phyloP scores from a whole-genome alignment of 805 yeast genomes.

The Metschnikowia reukaufii region DNA sequence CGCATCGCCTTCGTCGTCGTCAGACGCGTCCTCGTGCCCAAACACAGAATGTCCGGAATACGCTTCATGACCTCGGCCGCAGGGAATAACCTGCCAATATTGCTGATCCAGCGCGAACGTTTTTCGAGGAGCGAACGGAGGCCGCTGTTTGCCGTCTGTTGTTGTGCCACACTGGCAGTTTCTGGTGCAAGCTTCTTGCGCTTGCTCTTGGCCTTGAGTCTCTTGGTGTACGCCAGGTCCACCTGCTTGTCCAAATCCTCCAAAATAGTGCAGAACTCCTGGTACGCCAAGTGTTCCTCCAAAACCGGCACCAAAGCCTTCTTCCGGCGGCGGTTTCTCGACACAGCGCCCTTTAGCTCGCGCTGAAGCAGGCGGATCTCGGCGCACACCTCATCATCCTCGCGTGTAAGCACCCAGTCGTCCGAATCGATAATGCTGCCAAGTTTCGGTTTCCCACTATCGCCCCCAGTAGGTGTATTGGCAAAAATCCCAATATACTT shows the following conservation, averaged over 20 bases:
- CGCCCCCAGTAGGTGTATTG: conserved; percentile 46
- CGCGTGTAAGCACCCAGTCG: conserved; percentile 74
- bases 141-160: conserved; percentile 74
- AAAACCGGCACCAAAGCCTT: conserved; percentile 64
- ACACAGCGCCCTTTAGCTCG: conserved; percentile 60
- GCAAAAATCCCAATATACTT: conserved; percentile 87
- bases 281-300: conserved; percentile 91
- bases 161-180: conserved; percentile 44
- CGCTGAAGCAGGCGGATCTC: conserved; percentile 76
- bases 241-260: conserved; percentile 96
- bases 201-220: conserved; percentile 73
- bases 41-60: conserved; percentile 67
- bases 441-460: conserved; percentile 19
- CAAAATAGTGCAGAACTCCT: conserved; percentile 83
- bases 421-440: conserved; percentile 51
- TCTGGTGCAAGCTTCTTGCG: conserved; percentile 47
- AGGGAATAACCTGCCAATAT: conserved; percentile 82
- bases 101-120: conserved; percentile 82
- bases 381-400: conserved; percentile 91
- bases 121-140: conserved; percentile 79
- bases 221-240: conserved; percentile 86
- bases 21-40: conserved; percentile 31
- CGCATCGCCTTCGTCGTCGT: conserved; percentile 35
- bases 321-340: conserved; percentile 67
- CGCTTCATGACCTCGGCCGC: conserved; percentile 70